A percentile compares a stretch with the other conserved stretches of the same genome.
These are phyloP conservation scores for Acorus gramineus DNA, from an alignment of 106 monocot species.

Conservation along the genomic window DNA sequence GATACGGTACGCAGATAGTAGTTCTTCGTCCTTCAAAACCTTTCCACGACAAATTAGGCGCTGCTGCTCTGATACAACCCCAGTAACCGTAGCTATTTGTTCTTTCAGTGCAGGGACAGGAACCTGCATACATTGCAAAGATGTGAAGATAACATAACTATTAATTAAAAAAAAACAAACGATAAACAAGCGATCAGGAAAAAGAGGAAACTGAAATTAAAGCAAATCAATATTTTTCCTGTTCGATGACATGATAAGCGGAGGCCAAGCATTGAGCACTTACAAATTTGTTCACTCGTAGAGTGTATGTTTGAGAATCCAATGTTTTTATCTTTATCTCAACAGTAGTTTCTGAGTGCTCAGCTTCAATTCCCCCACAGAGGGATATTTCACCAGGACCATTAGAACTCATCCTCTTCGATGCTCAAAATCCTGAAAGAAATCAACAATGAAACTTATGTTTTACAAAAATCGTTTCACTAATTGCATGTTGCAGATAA, in stretches of 20 bases:
- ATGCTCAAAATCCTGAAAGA: no score
- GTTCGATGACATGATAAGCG: no score
- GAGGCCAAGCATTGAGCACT: constrained; percentile 6
- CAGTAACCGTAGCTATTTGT: constrained; percentile 62
- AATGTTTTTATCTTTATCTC: constrained; percentile 95
- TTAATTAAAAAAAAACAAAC: no score
- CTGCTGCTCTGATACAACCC: constrained; percentile 58
- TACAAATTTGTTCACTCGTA: constrained; percentile 89
- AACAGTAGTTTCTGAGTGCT: constrained; percentile 52
- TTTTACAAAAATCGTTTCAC: no score
- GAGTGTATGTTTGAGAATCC: constrained; percentile 85
- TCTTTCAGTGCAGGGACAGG: constrained; percentile 60
- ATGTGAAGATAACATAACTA: no score
- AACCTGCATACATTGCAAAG: constrained; percentile 16
- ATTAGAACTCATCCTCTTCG: background rate
- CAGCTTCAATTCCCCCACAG: constrained; percentile 13
- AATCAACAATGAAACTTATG: no score
- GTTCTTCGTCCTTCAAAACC: constrained; percentile 66
- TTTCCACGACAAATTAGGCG: constrained; percentile 66
- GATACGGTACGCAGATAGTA: constrained; percentile 76
- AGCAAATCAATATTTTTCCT: no score
- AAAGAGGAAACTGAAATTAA: no score
- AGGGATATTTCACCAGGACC: constrained; percentile 18
- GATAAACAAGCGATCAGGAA: no score
- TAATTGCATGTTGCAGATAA: no score